These are phyloP conservation scores for Termitomyces sp. DNA, from an alignment of 768 basidiomycete species.

Conservation along the genomic window DNA sequence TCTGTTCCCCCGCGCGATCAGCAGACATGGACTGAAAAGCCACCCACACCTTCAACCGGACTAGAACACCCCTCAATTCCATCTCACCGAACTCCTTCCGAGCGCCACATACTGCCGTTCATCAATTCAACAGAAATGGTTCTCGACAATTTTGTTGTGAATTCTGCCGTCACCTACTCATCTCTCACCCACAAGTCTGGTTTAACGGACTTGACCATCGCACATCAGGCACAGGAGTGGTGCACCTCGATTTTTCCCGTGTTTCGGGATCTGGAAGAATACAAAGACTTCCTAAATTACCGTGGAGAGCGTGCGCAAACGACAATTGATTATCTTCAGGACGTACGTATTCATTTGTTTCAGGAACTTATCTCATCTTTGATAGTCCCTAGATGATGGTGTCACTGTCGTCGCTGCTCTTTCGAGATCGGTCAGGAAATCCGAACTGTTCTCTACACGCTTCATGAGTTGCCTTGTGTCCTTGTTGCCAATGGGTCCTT, in stretches of 20 bases:
- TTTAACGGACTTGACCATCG: not conserved
- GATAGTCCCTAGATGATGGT: not conserved
- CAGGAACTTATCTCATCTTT: not conserved
- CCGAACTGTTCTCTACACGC: slow-evolving; percentile 1
- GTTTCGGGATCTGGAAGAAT: not conserved
- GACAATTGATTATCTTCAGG: not conserved
- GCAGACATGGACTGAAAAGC: no score
- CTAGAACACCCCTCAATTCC: no score
- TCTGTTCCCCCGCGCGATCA: no score
- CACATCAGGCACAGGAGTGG: not conserved
- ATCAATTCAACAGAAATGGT: not conserved
- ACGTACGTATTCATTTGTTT: not conserved
- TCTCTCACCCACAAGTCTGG: not conserved
- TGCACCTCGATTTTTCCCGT: not conserved
- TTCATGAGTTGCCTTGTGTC: not conserved
- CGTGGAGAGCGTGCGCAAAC: not conserved
- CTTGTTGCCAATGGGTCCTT: no score
- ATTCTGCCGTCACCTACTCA: not conserved
- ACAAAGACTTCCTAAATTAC: not conserved
- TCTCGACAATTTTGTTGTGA: slow-evolving; percentile 1
- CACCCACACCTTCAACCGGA: no score
- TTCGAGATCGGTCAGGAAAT: slow-evolving; percentile 1
- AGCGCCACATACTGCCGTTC: not conserved
- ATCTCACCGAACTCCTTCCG: no score
- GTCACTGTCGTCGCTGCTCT: slow-evolving; percentile 2